Evolutionary conservation across 2,329 filamentous ascomycete species (phyloP).

Genomic region (Coniochaeta hoffmannii): DNA sequence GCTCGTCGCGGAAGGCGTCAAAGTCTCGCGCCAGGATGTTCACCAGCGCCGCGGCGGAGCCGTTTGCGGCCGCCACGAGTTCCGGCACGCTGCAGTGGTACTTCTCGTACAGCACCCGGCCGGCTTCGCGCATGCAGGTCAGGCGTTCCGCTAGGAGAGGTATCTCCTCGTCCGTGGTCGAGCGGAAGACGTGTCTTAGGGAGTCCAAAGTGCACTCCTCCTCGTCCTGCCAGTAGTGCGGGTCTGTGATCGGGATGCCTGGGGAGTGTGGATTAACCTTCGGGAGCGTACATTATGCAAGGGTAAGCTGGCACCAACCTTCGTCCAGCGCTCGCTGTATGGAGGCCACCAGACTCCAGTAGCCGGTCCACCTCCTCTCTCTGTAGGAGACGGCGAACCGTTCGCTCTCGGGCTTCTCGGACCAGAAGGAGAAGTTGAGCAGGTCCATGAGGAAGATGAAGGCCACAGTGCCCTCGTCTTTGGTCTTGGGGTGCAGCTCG

Average conservation of each 20-base stretch:
- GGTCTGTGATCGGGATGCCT: conserved; percentile 84
- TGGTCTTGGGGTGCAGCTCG: conserved; percentile 78
- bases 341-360: conserved; percentile 87
- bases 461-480: conserved; percentile 71
- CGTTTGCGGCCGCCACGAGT: conserved; percentile 64
- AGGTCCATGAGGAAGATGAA: conserved; percentile 98
- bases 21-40: conserved; percentile 81
- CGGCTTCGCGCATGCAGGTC: conserved; percentile 74
- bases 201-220: conserved; percentile 68
- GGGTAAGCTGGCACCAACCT: conserved; percentile 41
- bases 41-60: conserved; percentile 77
- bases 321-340: conserved; percentile 85
- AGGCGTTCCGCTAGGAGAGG: conserved; percentile 75
- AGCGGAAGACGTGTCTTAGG: conserved; percentile 74
- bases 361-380: conserved; percentile 81
- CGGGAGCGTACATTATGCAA: conserved; percentile 1
- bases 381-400: conserved; percentile 78
- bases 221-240: conserved; percentile 77
- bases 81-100: conserved; percentile 69
- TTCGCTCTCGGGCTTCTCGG: conserved; percentile 58
- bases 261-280: conserved; percentile 7
- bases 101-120: conserved; percentile 69
- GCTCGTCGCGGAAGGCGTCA: conserved; percentile 77
- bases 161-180: conserved; percentile 78
- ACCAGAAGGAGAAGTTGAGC: conserved; percentile 97